Evolutionary conservation across 1,139 yeast species (phyloP), one percentile per base, ranked within the genome.

Genomic region (Yamadazyma atmosphaerica): DNA sequence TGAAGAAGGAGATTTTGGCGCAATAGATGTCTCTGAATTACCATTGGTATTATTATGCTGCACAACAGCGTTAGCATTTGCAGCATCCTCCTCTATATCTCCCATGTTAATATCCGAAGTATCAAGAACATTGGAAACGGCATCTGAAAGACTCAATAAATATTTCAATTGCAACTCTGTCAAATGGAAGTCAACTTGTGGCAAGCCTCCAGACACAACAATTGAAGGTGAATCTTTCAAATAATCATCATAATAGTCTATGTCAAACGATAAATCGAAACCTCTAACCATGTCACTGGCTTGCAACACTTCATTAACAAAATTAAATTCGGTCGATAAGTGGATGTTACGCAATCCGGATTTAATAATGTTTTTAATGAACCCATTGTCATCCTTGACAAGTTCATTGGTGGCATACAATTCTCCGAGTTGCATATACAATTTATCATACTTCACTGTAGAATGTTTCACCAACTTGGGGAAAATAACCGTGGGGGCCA

Each of bases 401-500:
- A 88, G 88, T 10, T 63, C 61, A 58, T 90, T 92, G 4, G 74
- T 66, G 17, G 90, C 80, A 51, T 76, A 85, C 9, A 92, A 65
- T 56, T 92, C 96, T 45, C 99, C 99, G 40, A 90, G 68, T 50
- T 86, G 80, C 4, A 86, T 79, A 1, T 84, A 80, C 18, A 92
- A 58, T 19, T 75, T 69, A 53, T 92, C 92, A 51, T 75, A 79
- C 23, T 51, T 51, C 13, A 67, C 62, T 7, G 50, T 51, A 0
- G 65, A 61, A n/a, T 69, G 72, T 17, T 68, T 70, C 3, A 71
- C 69, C 2, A 79, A 46, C 37, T 74, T 75, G 1, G 98, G 97
- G 51, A 88, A 87, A 1, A 85, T 79, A 34, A 92, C 68, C 10
- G 83, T 83, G 0, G 98, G 99, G 0, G 98, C 89, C 37, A 79